Conservation (phyloP, 2,329 filamentous ascomycete species). For the Calonectria multiphialidica region DNA sequence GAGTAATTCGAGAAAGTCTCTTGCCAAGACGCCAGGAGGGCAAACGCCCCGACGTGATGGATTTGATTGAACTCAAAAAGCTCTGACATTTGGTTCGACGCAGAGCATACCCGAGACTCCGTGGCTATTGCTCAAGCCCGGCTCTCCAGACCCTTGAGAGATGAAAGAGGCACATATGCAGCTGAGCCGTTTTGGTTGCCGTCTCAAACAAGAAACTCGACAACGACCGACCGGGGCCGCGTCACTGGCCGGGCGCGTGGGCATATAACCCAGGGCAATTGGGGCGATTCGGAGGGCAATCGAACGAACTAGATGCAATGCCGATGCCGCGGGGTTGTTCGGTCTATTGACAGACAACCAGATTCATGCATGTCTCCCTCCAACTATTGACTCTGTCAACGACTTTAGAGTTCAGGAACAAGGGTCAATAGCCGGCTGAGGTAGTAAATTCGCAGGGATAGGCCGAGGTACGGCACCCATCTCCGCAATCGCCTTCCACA, state of each 20-base stretch:
- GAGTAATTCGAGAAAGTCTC: not conserved
- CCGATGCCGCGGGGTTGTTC: constrained; percentile 5
- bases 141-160: not conserved
- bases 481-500: constrained; percentile 5
- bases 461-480: not conserved
- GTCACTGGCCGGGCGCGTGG: not conserved
- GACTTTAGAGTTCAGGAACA: constrained; percentile 7
- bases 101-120: not conserved
- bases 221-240: not conserved
- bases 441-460: not conserved
- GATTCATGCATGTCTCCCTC: not conserved
- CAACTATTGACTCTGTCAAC: not conserved
- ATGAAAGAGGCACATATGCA: not conserved
- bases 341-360: not conserved
- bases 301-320: not conserved
- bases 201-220: not conserved
- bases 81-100: not conserved
- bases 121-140: not conserved
- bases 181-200: not conserved
- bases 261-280: not conserved
- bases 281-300: not conserved
- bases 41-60: not conserved
- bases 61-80: not conserved
- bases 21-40: not conserved
- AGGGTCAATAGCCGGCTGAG: not conserved